phyloP scores from a whole-genome alignment of 345 rosid genomes.

The Chamaenerion angustifolium region DNA sequence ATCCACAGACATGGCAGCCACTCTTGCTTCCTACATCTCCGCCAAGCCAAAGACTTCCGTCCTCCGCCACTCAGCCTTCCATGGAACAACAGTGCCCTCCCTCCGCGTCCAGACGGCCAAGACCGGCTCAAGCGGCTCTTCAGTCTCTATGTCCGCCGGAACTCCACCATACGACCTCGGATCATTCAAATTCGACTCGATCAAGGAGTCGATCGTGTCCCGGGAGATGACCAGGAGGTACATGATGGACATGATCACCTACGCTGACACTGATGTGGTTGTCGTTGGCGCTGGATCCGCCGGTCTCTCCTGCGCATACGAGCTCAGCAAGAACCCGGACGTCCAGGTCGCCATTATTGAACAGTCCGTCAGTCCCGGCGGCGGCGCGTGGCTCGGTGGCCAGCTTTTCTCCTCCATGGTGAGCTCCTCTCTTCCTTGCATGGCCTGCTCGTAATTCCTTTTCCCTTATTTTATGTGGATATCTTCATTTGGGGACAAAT shows the following conservation, averaged over 20 bases:
- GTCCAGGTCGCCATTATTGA: conserved; percentile 31
- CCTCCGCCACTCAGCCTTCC: conserved; percentile 11
- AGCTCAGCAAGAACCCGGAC: conserved; percentile 33
- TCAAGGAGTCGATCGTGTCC: conserved; percentile 27
- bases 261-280: conserved; percentile 35
- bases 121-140: background rate
- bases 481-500: no score
- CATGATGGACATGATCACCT: conserved; percentile 31
- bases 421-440: background rate
- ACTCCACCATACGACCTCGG: conserved; percentile 18
- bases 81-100: conserved; percentile 14
- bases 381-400: conserved; percentile 57
- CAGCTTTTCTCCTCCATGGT: conserved; percentile 51
- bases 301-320: conserved; percentile 33
- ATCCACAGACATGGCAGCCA: conserved; percentile 3
- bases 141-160: conserved; percentile 14
- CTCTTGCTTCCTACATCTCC: conserved; percentile 8
- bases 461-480: no score
- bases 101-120: conserved; percentile 8
- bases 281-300: conserved; percentile 36
- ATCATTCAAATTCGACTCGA: conserved; percentile 23
- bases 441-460: no score
- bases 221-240: conserved; percentile 32
- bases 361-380: conserved; percentile 52
- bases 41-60: conserved; percentile 4